Evolutionary conservation across 2,329 filamentous ascomycete genomes (phyloP), one percentile per base, ranked within the genome.

Genomic region (Colletotrichum nymphaeae): DNA sequence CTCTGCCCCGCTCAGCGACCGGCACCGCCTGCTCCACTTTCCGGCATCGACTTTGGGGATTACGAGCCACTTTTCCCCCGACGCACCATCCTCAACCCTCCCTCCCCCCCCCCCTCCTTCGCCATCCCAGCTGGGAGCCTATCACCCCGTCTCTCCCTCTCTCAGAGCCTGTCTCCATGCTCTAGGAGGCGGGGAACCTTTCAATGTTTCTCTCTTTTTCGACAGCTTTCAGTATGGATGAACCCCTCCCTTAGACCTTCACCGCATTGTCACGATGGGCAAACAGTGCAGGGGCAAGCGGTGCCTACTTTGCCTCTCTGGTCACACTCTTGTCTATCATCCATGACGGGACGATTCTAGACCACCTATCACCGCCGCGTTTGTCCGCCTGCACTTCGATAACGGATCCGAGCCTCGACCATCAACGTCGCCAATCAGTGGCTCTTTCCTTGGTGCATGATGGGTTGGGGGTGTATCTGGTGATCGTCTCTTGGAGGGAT

Each of bases 391-490:
- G 52, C 65, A 62, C 19, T n/a, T 69, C 32, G 70, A 73, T 73
- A 65, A 60, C 66, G 55, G 26, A 56, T 66, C 37, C 35, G 26
- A 62, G 46, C 56, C 35, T 42, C 53, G 49, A 59, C 19, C 32
- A n/a, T 58, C 24, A 24, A 59, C n/a, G 19, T n/a, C 26, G 12
- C 35, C 19, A 12, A 35, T 59, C n/a, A 71, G 64, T 67, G 66
- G 71, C 62, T 37, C 66, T 24, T 28, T n/a, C 49, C 22, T 24
- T 42, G 9, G 56, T 67, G 66, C 62, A 70, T 74, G 19, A 58
- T 71, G 73, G 71, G 73, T 71, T 74, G 67, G 73, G 73, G 70
- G 71, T 73, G 73, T 62, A 75, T 74, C 73, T 58, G 73, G 73
- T 75, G 73, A 75, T 75, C 71, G 56, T n/a, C 63, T 67, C 4